Percentiles rank a stretch among this genome's conserved stretches.
Conservation (phyloP, 2,329 filamentous ascomycete genomes). For the Trichoderma simmonsii region DNA sequence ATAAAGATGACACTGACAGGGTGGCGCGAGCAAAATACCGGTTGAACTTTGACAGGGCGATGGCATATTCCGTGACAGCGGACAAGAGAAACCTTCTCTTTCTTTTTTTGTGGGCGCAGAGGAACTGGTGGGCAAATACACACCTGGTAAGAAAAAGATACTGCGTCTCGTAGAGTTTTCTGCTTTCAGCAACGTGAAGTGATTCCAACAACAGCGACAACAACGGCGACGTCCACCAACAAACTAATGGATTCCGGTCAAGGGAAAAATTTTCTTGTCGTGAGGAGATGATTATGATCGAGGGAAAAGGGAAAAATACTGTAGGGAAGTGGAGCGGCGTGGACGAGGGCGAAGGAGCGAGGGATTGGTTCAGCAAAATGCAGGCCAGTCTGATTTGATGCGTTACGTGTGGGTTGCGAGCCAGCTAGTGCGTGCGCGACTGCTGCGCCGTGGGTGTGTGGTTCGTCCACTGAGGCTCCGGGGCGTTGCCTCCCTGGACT, state of each 20-base stretch:
- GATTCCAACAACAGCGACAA: slow-evolving; percentile 17
- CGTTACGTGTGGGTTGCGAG: too few species aligned
- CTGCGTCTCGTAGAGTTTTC: not conserved
- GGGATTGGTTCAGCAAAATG: not conserved
- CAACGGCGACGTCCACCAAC: slow-evolving; percentile 17
- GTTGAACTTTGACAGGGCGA: slow-evolving; percentile 7
- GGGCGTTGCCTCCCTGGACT: not conserved
- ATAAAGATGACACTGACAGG: not conserved
- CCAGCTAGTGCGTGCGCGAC: not conserved
- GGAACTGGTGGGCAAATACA: not conserved
- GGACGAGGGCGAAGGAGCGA: not conserved
- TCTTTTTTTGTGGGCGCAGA: not conserved
- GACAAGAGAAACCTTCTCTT: not conserved
- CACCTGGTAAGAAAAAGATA: not conserved
- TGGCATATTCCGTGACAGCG: not conserved
- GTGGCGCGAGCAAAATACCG: not conserved
- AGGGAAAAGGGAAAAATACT: slow-evolving; percentile 11
- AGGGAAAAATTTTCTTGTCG: slow-evolving; percentile 17
- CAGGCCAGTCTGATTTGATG: not conserved
- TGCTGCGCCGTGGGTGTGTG: not conserved
- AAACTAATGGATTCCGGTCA: not conserved
- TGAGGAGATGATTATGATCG: slow-evolving; percentile 10
- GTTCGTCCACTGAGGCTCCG: not conserved
- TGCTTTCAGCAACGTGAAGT: not conserved
- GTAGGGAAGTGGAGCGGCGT: slow-evolving; percentile 10